Base-by-base conservation (phyloP, 495 filamentous ascomycete genomes). In the Xylaria flabelliformis region DNA sequence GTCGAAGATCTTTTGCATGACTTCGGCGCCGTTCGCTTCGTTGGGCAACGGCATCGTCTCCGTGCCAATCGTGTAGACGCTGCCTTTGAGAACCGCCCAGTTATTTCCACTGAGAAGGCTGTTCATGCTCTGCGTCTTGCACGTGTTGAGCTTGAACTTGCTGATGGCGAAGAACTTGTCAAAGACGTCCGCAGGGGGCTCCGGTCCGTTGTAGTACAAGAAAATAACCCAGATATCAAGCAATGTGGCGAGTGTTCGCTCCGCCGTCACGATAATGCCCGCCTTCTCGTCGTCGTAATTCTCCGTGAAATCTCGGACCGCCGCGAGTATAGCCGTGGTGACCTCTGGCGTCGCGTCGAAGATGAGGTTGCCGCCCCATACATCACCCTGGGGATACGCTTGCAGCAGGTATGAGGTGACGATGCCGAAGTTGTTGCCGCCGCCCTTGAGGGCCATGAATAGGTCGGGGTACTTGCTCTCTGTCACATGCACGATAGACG, bases 151-250 rank as follows among this genome's bases (percentile, higher is more conserved):
- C 17, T 79, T 79, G 36, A 69, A 69, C 13, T 87, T 83, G 0
- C 81, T 78, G 61, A 89, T 85, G 44, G 76, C 80, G 8, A 84
- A 86, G 79, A 91, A 89, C 69, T 83, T 85, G 64, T 85, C 81
- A 69, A 91, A 91, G 9, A 88, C 82, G 5, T 82, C 86, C 17
- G 80, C 73, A 2, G 88, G 88, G 15, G 87, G 87, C 63, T 85
- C 80, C 0, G 86, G 83, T 4, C 88, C 88, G 61, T 91, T 86
- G 73, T 90, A 90, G 82, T 89, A 91, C n/a, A 89, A 72, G 74
- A 90, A 91, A 71, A 90, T 76, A 62, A 89, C 85, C 86, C 87
- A 90, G 36, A 85, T 80, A n/a, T 89, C 83, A 65, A 89, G 56
- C 0, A 86, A 51, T 2, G 81, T 78, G 29, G 68, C 58, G 53